Base-by-base conservation (phyloP, 495 filamentous ascomycete genomes). In the Aspergillus ellipticus region DNA sequence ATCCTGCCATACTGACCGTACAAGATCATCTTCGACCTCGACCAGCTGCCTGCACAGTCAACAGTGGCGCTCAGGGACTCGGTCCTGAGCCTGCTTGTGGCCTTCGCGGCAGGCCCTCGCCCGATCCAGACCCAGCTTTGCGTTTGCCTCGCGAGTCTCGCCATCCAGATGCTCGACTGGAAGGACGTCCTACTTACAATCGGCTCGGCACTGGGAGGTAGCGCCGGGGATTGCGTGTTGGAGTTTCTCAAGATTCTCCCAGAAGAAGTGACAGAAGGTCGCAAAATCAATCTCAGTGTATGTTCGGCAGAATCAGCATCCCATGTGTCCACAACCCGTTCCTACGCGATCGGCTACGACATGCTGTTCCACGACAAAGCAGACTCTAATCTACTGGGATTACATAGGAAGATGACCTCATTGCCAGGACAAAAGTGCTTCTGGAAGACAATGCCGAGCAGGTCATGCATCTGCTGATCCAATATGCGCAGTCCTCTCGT, bases 211-310 rank as follows among this genome's bases (percentile, higher is more conserved):
- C 79, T 99, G 42, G 90, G 93, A 47, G 84, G 82, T 66, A 85
- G 85, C 60, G 83, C 88, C 42, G 82, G 87, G 60, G 85, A 92
- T 51, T 92, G 89, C 67, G 87, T 97, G 60, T 74, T 99, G 58
- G 95, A 97, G 67, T 97, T 99, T 72, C 79, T 99, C 53, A 91
- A 86, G 66, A 92, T 99, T 64, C 83, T 99, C 45, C 94, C 94
- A 17, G 94, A 99, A 79, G 94, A 99, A 82, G 95, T 99, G 69
- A 97, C 90, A 48, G 94, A 97, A 79, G 94, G 95, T 73, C 89
- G 94, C 73, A 97, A 96, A 78, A 96, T 97, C 82, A 95, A 89
- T 80, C 81, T 99, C 73, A 90, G 89, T 79, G 92, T 96, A 92
- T 77, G 91, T 92, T 77, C 73, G 82, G 80, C 77, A 80, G 79